phyloP scores from a whole-genome alignment of 495 filamentous ascomycete genomes.

The Aspergillus taichungensis region DNA sequence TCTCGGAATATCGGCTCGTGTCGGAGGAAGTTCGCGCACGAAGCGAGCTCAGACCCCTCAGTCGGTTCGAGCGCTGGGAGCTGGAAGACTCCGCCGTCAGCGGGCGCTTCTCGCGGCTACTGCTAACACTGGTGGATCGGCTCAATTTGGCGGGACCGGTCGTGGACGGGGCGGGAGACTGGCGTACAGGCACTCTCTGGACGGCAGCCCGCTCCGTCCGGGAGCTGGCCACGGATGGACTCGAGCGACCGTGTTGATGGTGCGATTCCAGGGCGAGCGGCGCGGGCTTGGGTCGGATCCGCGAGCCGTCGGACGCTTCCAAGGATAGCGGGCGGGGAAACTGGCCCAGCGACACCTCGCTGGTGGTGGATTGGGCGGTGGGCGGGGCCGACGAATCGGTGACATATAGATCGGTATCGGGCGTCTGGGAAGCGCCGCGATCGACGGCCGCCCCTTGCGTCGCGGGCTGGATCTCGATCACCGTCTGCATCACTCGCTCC shows the following conservation, averaged over 20 bases:
- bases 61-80: conserved; percentile 43
- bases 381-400: conserved; percentile 9
- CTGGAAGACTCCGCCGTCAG: conserved; percentile 45
- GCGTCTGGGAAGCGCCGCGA: conserved; percentile 9
- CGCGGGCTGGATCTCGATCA: conserved; percentile 12
- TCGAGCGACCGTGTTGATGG: conserved; percentile 15
- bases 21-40: background rate
- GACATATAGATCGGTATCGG: conserved; percentile 14
- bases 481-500: conserved; percentile 12
- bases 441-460: conserved; percentile 26
- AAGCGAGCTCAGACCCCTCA: conserved; percentile 40
- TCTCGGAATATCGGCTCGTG: conserved; percentile 38
- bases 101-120: conserved; percentile 41
- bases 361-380: conserved; percentile 1
- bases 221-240: conserved; percentile 9
- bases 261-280: conserved; percentile 19
- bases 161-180: conserved; percentile 27
- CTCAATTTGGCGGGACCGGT: conserved; percentile 21
- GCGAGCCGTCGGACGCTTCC: conserved; percentile 22
- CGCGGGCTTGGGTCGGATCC: conserved; percentile 18
- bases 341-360: conserved; percentile 10
- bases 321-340: conserved; percentile 31
- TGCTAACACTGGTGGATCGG: conserved; percentile 38
- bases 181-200: conserved; percentile 33
- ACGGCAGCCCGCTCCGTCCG: conserved; percentile 40